Base-by-base conservation (phyloP, 805 yeast species). In the Ogataea nonfermentans region DNA sequence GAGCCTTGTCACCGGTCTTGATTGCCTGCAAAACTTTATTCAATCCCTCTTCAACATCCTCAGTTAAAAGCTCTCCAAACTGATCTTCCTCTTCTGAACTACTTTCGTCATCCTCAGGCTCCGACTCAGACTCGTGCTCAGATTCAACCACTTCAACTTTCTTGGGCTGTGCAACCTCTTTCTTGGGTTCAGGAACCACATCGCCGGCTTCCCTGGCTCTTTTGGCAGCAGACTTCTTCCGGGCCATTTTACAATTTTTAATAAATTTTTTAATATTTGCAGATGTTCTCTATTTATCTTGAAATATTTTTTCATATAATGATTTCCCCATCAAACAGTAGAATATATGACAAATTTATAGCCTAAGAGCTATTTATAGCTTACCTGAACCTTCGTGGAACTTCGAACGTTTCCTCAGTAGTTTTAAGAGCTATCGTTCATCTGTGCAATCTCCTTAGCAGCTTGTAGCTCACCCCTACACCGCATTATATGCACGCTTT, bases 211-310 rank as follows among this genome's bases (percentile, higher is more conserved):
- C 37, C 17, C 30, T 32, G 23, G 90, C 90, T 55, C 66, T 81
- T 56, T 81, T 84, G 40, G 89, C 70, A 28, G 90, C 89, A 16
- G 91, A 82, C 72, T 85, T 85, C 80, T 85, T 86, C 77, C 95
- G 81, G 29, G 93, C 81, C 95, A 85, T 85, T 12, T 3, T 15
- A 7, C 11, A 27, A 16, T 12, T 29, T 29, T 34, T 40, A 25
- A 14, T 16, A 28, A 33, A 23, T 26, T 20, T 31, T 71, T 34
- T 19, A 22, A 29, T 32, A 9, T 13, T n/a, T n/a, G n/a, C n/a
- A n/a, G n/a, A n/a, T n/a, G n/a, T n/a, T n/a, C n/a, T n/a, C n/a
- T n/a, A n/a, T n/a, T n/a, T n/a, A n/a, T n/a, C n/a, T 19, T 19
- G 22, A 19, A 19, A 27, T 13, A 11, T 27, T 27, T 12, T 27